Percentiles rank a stretch among this genome's conserved stretches.
Conservation (phyloP, 805 yeast species). For the Pichia insulana region DNA sequence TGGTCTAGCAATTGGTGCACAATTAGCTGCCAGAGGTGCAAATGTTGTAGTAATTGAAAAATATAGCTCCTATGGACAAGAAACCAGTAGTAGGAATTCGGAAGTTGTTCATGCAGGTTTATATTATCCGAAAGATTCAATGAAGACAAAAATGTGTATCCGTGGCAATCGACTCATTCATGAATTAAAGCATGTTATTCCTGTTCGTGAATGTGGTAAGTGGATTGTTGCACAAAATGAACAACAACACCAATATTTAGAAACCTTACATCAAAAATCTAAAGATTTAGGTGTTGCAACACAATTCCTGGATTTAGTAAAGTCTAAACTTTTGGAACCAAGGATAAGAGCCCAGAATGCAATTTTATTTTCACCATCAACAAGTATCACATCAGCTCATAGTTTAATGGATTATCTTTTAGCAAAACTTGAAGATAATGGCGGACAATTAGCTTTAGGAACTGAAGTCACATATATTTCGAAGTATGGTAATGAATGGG, state of each 20-base stretch:
- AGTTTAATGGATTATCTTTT: slow-evolving; percentile 54
- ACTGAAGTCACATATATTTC: slow-evolving; percentile 44
- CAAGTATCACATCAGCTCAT: slow-evolving; percentile 83
- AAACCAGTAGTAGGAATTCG: slow-evolving; percentile 82
- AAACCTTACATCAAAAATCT: slow-evolving; percentile 43
- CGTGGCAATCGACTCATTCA: slow-evolving; percentile 68
- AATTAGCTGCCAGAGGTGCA: slow-evolving; percentile 38
- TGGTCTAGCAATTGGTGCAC: slow-evolving; percentile 57
- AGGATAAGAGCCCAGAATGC: slow-evolving; percentile 54
- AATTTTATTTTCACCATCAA: slow-evolving; percentile 63
- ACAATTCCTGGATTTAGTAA: slow-evolving; percentile 38
- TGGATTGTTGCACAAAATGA: slow-evolving; percentile 83
- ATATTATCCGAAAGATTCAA: slow-evolving; percentile 62
- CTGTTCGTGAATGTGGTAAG: slow-evolving; percentile 62
- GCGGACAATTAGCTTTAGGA: slow-evolving; percentile 57
- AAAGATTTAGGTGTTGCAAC: slow-evolving; percentile 48
- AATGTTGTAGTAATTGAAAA: slow-evolving; percentile 65
- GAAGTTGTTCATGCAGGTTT: slow-evolving; percentile 92
- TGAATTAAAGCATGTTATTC: slow-evolving; percentile 43
- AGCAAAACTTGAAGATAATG: slow-evolving; percentile 41
- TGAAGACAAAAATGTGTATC: slow-evolving; percentile 65
- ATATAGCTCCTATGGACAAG: slow-evolving; percentile 57
- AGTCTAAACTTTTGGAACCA: slow-evolving; percentile 51
- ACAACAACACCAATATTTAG: slow-evolving; percentile 49
- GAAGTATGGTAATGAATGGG: slow-evolving; percentile 22